These are phyloP conservation scores for Clavariopsis aquatica DNA, from an alignment of 495 filamentous ascomycete genomes.

Conservation along the genomic window DNA sequence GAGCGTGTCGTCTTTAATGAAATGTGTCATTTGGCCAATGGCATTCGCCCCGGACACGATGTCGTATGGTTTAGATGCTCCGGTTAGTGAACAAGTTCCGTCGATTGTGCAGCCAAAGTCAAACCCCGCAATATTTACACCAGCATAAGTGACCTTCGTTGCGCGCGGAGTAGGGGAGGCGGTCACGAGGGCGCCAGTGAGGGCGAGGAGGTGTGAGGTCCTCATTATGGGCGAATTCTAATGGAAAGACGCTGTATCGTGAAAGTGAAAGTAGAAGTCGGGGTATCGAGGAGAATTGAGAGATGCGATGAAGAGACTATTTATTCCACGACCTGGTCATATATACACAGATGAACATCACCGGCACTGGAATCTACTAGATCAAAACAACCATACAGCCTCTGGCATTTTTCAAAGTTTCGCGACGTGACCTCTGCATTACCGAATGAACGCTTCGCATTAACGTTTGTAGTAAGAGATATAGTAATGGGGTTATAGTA, in stretches of 20 bases:
- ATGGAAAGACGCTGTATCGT: background rate
- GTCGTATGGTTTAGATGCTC: slow-evolving; percentile 42
- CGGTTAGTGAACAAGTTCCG: slow-evolving; percentile 45
- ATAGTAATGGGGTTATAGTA: background rate
- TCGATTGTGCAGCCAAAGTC: slow-evolving; percentile 57
- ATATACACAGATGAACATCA: too few species aligned
- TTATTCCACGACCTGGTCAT: too few species aligned
- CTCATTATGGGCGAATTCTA: background rate
- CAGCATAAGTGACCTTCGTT: slow-evolving; percentile 40
- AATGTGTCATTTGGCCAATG: slow-evolving; percentile 59
- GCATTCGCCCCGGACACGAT: slow-evolving; percentile 31
- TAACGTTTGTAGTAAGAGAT: background rate
- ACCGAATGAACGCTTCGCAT: background rate
- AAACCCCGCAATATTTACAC: slow-evolving; percentile 51
- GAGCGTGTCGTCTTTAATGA: slow-evolving; percentile 52
- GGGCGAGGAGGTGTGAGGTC: background rate
- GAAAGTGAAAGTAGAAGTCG: background rate
- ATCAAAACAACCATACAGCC: too few species aligned
- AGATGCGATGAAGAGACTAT: too few species aligned
- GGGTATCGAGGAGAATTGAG: too few species aligned
- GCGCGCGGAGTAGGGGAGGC: slow-evolving; percentile 4
- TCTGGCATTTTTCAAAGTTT: too few species aligned
- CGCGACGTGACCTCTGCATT: background rate
- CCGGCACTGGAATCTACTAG: too few species aligned
- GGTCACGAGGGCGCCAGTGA: slow-evolving; percentile 5